A percentile compares a stretch with the other conserved stretches of the same genome.
phyloP scores from a whole-genome alignment of 148 eudicot species.

The Pouteria glomerata region DNA sequence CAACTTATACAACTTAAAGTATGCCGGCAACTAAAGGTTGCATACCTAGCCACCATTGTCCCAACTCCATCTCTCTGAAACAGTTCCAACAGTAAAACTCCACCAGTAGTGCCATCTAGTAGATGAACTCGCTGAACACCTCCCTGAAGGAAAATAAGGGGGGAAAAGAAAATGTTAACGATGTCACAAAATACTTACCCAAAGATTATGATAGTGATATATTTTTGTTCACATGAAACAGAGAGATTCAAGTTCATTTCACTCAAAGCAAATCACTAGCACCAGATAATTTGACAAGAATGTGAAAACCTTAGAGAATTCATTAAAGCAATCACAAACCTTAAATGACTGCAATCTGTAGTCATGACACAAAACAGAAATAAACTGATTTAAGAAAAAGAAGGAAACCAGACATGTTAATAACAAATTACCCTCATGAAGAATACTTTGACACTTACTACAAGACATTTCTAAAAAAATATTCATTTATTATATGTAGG shows the following conservation, averaged over 20 bases:
- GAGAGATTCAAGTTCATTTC: background rate
- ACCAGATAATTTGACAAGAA: background rate
- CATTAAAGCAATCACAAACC: background rate
- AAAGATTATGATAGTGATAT: background rate
- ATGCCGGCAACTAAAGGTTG: background rate
- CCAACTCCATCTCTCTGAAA: conserved; percentile 95
- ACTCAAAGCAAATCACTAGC: background rate
- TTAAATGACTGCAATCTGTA: background rate
- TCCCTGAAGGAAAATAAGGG: conserved; percentile 45
- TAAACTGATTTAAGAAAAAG: background rate
- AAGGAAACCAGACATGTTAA: background rate
- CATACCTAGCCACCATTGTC: conserved; percentile 95
- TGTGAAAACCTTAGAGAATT: background rate
- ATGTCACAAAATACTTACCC: background rate
- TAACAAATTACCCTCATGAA: background rate
- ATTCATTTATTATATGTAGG: background rate
- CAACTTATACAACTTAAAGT: background rate
- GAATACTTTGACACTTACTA: background rate
- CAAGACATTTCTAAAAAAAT: background rate
- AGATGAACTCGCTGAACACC: conserved; percentile 96
- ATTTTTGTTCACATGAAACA: background rate
- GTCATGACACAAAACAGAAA: background rate
- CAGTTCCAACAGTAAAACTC: conserved; percentile 76
- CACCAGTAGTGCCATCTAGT: conserved; percentile 78
- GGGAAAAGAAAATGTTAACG: background rate